Conservation (phyloP, 2,329 filamentous ascomycete genomes). For the Grosmannia serpens region DNA sequence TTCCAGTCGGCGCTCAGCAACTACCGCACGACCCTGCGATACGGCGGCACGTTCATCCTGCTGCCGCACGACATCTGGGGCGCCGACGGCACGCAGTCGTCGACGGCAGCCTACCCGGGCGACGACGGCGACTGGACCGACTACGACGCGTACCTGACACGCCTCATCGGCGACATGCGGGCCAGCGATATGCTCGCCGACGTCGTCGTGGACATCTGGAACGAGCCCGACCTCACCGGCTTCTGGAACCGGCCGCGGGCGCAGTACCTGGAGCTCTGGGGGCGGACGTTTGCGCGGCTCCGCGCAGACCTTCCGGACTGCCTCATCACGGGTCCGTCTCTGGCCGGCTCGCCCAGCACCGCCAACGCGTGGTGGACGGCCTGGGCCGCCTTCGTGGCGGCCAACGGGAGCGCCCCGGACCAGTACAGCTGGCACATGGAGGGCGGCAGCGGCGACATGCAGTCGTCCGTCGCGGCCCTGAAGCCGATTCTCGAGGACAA, state of each 20-base stretch:
- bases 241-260: constrained; percentile 26
- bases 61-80: constrained; percentile 36
- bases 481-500: constrained; percentile 16
- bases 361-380: constrained; percentile 28
- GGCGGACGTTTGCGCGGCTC: constrained; percentile 14
- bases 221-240: constrained; percentile 31
- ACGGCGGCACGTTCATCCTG: constrained; percentile 32
- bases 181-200: constrained; percentile 24
- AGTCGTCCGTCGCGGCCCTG: constrained; percentile 17
- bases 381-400: constrained; percentile 22
- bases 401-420: constrained; percentile 27
- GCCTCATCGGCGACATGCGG: constrained; percentile 22
- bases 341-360: constrained; percentile 19
- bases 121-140: constrained; percentile 36
- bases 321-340: constrained; percentile 27
- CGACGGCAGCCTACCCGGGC: constrained; percentile 29
- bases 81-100: constrained; percentile 28
- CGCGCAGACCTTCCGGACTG: constrained; percentile 12
- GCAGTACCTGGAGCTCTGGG: constrained; percentile 30
- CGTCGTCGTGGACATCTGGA: constrained; percentile 39
- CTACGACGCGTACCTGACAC: constrained; percentile 30
- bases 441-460: constrained; percentile 18
- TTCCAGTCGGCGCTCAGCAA: constrained; percentile 32
- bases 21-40: constrained; percentile 29
- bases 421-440: constrained; percentile 32